Base-by-base conservation (phyloP, 495 filamentous ascomycete genomes). In the Ramalina peruviana region DNA sequence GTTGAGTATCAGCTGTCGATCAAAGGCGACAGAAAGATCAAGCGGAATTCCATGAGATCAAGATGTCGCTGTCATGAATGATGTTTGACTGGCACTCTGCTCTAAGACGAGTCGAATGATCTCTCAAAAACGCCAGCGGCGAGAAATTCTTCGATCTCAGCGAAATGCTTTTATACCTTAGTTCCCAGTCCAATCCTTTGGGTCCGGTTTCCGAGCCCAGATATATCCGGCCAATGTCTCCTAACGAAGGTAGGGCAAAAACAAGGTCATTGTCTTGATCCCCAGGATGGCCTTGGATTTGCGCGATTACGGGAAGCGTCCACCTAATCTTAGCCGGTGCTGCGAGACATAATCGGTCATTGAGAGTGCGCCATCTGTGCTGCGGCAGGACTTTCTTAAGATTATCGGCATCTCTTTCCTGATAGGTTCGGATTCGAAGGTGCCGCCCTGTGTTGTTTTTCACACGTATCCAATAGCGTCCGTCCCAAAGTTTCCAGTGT, bases 401-500 rank as follows among this genome's bases (percentile, higher is more conserved):
- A 25, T 17, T 13, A 30, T 13, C 30, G 4, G 23, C 46, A 25
- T 43, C n/a, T 16, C 23, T 30, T 37, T 17, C 10, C 15, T 17
- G 3, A 39, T 41, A 58, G 48, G 15, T 58, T 54, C 43, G 72
- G 72, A 3, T 78, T 50, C 1, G 64, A 72, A 0, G 78, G 78
- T 6, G 81, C 53, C 0, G 78, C 78, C 48, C 62, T 79, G 70
- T 54, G 15, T 57, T 60, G 53, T 72, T 68, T 15, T 59, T 54
- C 11, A 87, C 38, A 4, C 80, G 74, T 36, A 94, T 65, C 90
- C 90, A 97, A 67, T 75, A 94, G 9, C 90, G 75, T 10, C 82
- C 75, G 60, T 97, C 90, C 75, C 79, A 95, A 1, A 92, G 67
- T 3, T 55, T 54, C 73, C 72, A 80, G 0, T 51, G 27, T n/a